phyloP scores from a whole-genome alignment of 306 rosid genomes.

The Cajanus cajan region DNA sequence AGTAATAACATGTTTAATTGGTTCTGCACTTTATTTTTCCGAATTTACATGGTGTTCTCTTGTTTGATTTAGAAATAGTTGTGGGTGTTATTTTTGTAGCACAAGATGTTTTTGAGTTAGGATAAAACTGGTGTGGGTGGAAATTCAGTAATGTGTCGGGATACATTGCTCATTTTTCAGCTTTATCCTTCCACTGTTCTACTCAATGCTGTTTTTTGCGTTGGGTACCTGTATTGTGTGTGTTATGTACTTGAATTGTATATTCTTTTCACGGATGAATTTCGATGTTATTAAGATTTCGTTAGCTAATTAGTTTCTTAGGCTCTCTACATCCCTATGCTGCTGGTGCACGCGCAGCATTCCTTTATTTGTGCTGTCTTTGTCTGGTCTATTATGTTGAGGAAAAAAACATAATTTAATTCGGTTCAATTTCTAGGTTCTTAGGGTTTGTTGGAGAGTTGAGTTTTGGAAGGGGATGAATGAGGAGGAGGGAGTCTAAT shows the following conservation, averaged over 20 bases:
- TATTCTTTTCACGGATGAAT: background rate
- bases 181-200: background rate
- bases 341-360: background rate
- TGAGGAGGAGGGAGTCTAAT: background rate
- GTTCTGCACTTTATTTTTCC: background rate
- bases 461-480: background rate
- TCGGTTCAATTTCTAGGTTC: background rate
- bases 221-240: background rate
- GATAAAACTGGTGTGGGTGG: background rate
- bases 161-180: slow-evolving; percentile 18
- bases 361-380: background rate
- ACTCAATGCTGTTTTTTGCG: background rate
- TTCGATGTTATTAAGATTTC: background rate
- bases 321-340: background rate
- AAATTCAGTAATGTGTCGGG: slow-evolving; percentile 10
- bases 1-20: background rate
- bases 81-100: background rate
- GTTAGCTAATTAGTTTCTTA: background rate
- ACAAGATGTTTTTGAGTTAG: background rate
- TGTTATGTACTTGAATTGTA: background rate
- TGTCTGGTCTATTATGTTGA: background rate
- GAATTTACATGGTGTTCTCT: background rate
- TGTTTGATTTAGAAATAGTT: background rate
- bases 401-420: background rate
- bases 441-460: background rate